These are phyloP conservation scores for Trichoderma endophyticum DNA, from an alignment of 2,329 filamentous ascomycete species.

Conservation along the genomic window DNA sequence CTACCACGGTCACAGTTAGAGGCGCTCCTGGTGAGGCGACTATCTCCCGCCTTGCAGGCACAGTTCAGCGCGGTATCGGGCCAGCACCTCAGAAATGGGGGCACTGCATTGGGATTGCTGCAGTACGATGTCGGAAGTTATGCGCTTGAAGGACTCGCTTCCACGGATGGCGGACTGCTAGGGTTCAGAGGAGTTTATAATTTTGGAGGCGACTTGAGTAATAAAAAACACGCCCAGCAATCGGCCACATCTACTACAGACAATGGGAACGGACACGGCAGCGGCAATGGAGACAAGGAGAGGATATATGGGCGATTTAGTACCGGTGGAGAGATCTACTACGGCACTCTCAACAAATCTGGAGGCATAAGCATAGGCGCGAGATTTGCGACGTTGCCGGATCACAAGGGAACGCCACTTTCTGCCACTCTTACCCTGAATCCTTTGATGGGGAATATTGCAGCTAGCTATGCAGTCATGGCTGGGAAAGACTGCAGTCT, in stretches of 20 bases:
- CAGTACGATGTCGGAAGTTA: constrained; percentile 86
- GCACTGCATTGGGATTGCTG: constrained; percentile 68
- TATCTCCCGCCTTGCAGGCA: constrained; percentile 74
- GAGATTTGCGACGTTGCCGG: constrained; percentile 82
- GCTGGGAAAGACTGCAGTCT: constrained; percentile 80
- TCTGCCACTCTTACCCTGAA: constrained; percentile 92
- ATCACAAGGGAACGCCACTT: constrained; percentile 79
- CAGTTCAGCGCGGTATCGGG: constrained; percentile 77
- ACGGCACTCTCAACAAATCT: constrained; percentile 90
- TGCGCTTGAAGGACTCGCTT: constrained; percentile 84
- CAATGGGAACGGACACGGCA: constrained; percentile 25
- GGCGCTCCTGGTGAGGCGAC: constrained; percentile 74
- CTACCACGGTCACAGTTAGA: constrained; percentile 83
- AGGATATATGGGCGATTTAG: constrained; percentile 79
- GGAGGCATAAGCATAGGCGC: constrained; percentile 86
- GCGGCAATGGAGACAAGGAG: constrained; percentile 45
- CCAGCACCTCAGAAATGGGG: constrained; percentile 67
- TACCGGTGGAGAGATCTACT: constrained; percentile 90
- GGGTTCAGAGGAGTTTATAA: constrained; percentile 91
- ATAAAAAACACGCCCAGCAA: not conserved
- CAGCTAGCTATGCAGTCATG: constrained; percentile 86
- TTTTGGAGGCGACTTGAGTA: constrained; percentile 69
- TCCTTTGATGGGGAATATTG: constrained; percentile 89
- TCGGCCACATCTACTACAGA: constrained; percentile 7
- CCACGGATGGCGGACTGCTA: constrained; percentile 85